phyloP scores from a whole-genome alignment of 2,329 filamentous ascomycete species.

The Sclerotinia subarctica region DNA sequence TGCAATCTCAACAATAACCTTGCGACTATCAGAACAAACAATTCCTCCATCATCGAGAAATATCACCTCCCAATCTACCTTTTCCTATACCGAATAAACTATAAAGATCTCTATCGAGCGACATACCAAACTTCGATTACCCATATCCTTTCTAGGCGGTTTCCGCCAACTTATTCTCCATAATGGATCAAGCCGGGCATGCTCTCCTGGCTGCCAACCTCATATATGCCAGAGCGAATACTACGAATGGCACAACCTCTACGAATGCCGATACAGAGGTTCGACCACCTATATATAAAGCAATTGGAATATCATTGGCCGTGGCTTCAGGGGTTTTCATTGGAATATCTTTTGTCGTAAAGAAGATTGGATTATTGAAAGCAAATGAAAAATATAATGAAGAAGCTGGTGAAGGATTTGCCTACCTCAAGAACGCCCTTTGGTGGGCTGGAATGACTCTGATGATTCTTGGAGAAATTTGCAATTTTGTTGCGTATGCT shows the following conservation, averaged over 20 bases:
- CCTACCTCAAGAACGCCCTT: slow-evolving; percentile 89
- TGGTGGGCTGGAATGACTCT: slow-evolving; percentile 97
- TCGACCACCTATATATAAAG: slow-evolving; percentile 61
- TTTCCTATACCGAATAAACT: background rate
- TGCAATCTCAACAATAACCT: slow-evolving; percentile 12
- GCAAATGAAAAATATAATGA: slow-evolving; percentile 97
- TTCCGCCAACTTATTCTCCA: slow-evolving; percentile 26
- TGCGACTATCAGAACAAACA: background rate
- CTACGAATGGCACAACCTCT: slow-evolving; percentile 34
- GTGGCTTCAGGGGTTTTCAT: slow-evolving; percentile 89
- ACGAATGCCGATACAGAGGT: slow-evolving; percentile 27
- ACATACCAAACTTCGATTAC: slow-evolving; percentile 12
- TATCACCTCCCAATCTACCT: slow-evolving; percentile 2
- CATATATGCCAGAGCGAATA: slow-evolving; percentile 46
- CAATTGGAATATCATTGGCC: slow-evolving; percentile 80
- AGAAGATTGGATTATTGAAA: slow-evolving; percentile 86
- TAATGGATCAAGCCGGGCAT: slow-evolving; percentile 42
- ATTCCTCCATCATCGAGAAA: background rate
- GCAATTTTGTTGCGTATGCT: slow-evolving; percentile 95
- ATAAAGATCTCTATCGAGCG: slow-evolving; percentile 9
- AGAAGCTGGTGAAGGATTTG: slow-evolving; percentile 92
- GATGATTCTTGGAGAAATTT: slow-evolving; percentile 95
- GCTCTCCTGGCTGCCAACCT: slow-evolving; percentile 42
- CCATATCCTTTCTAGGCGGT: slow-evolving; percentile 13
- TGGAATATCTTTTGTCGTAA: slow-evolving; percentile 89